phyloP scores from a whole-genome alignment of 306 rosid genomes.

The Corylus avellana region DNA sequence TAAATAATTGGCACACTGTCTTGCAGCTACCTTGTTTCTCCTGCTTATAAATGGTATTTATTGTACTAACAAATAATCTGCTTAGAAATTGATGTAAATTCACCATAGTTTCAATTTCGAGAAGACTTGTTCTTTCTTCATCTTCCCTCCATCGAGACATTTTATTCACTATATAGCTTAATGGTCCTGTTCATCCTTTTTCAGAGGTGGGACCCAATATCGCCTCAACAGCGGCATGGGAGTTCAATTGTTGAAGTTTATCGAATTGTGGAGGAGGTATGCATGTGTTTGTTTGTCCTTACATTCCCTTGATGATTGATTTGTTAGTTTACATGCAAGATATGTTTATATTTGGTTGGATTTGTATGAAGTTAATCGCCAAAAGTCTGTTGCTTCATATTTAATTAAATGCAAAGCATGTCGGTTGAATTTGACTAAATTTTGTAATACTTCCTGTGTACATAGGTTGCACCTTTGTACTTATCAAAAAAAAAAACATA shows the following conservation, averaged over 20 bases:
- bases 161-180: constrained; percentile 7
- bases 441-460: background rate
- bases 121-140: constrained; percentile 9
- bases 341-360: background rate
- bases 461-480: too few species aligned
- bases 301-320: background rate
- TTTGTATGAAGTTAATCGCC: background rate
- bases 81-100: background rate
- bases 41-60: background rate
- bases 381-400: background rate
- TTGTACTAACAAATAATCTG: background rate
- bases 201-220: constrained; percentile 93
- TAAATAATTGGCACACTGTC: too few species aligned
- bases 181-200: constrained; percentile 28
- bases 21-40: background rate
- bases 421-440: background rate
- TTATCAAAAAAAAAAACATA: too few species aligned
- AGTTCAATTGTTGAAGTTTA: constrained; percentile 93
- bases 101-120: background rate
- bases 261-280: constrained; percentile 98
- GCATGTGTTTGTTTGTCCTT: constrained; percentile 7
- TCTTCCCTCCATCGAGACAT: background rate
- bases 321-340: background rate
- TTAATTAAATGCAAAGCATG: background rate
- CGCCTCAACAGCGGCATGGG: constrained; percentile 95